Evolutionary conservation across 176 grass and related monocot genomes (phyloP).

Genomic region (Triticum aestivum): IWGSC_CS_RefSeq_v2.1 NC_057797.1:473330154-473330653

Average conservation of each 20-base stretch:
- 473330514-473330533: conserved; percentile 4
- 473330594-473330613: conserved; percentile 56
- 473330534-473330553: conserved; percentile 8
- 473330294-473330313: background rate
- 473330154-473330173: background rate
- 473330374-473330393: conserved; percentile 6
- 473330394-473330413: conserved; percentile 16
- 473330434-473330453: conserved; percentile 38
- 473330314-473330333: background rate
- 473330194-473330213: conserved; percentile 9
- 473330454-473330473: conserved; percentile 32
- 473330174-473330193: background rate
- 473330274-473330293: background rate
- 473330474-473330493: conserved; percentile 31
- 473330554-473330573: conserved; percentile 4
- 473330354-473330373: background rate
- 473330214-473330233: background rate
- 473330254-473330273: background rate
- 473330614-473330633: conserved; percentile 57
- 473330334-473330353: background rate
- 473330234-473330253: background rate
- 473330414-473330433: background rate
- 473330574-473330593: conserved; percentile 27
- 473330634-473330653: conserved; percentile 62
- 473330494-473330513: conserved; percentile 12